These are phyloP conservation scores for Chlorella vulgaris DNA, from an alignment of 139 green algal genomes.

Conservation along the genomic window DNA sequence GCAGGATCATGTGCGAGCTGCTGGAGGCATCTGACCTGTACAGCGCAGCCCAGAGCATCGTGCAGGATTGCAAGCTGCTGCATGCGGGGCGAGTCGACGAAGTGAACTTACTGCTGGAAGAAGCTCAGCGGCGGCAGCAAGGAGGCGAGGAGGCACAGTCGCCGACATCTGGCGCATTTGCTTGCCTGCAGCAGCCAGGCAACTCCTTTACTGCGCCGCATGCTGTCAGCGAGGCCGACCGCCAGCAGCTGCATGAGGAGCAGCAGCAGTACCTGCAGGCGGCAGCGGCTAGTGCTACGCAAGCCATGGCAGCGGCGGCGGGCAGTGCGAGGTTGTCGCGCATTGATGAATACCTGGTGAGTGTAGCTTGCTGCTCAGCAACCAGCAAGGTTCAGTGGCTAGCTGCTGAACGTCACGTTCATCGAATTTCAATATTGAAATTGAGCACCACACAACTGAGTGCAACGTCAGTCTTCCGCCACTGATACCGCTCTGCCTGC, in stretches of 20 bases:
- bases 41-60: conserved; percentile 67
- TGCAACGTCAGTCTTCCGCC: too few relatives aligned
- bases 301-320: neutral
- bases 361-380: neutral
- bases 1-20: conserved; percentile 67
- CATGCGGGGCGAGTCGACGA: conserved; percentile 63
- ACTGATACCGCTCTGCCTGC: neutral
- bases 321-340: conserved; percentile 45
- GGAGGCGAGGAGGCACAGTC: neutral
- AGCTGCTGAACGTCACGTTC: neutral
- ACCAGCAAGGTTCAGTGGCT: neutral
- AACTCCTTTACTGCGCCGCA: neutral
- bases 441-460: too few relatives aligned
- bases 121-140: conserved; percentile 48
- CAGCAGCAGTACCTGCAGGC: conserved; percentile 29
- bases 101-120: conserved; percentile 60
- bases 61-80: conserved; percentile 85
- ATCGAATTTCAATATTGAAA: neutral
- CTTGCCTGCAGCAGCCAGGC: neutral
- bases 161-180: neutral
- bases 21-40: conserved; percentile 58
- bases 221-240: conserved; percentile 2
- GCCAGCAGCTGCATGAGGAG: conserved; percentile 24
- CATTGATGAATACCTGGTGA: conserved; percentile 73
- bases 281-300: neutral